phyloP scores from a whole-genome alignment of 179 eudicot species.

The Camellia oleifera region DNA sequence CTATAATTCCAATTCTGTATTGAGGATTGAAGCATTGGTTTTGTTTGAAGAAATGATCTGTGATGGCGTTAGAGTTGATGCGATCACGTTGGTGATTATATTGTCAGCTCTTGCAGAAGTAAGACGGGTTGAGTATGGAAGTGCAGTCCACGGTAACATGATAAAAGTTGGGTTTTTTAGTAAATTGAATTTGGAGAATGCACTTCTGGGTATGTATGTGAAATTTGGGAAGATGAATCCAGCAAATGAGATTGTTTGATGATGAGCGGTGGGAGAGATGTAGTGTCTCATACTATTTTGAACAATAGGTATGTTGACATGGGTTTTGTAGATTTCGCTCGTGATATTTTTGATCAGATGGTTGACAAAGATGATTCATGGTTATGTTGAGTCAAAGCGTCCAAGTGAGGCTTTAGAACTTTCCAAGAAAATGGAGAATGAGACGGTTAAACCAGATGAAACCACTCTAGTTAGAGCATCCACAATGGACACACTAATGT shows the following conservation, averaged over 20 bases:
- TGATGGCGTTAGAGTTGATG: slow-evolving; percentile 17
- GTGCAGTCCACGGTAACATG: slow-evolving; percentile 14
- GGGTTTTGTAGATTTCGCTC: slow-evolving; percentile 20
- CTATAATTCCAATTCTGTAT: neutral
- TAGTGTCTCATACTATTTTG: slow-evolving; percentile 19
- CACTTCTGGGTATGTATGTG: slow-evolving; percentile 18
- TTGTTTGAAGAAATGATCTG: slow-evolving; percentile 18
- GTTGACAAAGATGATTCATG: slow-evolving; percentile 25
- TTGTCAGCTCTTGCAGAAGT: slow-evolving; percentile 12
- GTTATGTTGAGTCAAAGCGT: slow-evolving; percentile 15
- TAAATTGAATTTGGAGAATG: slow-evolving; percentile 16
- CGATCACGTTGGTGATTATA: slow-evolving; percentile 23
- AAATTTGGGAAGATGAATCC: slow-evolving; percentile 14
- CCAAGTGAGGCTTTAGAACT: slow-evolving; percentile 23
- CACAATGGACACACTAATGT: too few species aligned
- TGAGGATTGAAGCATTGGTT: neutral
- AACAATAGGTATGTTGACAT: slow-evolving; percentile 18
- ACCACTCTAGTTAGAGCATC: slow-evolving; percentile 9
- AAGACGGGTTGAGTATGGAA: slow-evolving; percentile 12
- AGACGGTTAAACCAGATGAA: slow-evolving; percentile 15
- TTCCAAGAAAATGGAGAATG: slow-evolving; percentile 21
- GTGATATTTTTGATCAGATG: slow-evolving; percentile 15
- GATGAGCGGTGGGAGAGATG: slow-evolving; percentile 6
- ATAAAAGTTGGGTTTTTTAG: slow-evolving; percentile 13
- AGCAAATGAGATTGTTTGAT: slow-evolving; percentile 11